Percentiles rank a stretch among this genome's conserved stretches.
Evolutionary conservation across 331 rosid genomes (phyloP).

Genomic region (Telfairia occidentalis): DNA sequence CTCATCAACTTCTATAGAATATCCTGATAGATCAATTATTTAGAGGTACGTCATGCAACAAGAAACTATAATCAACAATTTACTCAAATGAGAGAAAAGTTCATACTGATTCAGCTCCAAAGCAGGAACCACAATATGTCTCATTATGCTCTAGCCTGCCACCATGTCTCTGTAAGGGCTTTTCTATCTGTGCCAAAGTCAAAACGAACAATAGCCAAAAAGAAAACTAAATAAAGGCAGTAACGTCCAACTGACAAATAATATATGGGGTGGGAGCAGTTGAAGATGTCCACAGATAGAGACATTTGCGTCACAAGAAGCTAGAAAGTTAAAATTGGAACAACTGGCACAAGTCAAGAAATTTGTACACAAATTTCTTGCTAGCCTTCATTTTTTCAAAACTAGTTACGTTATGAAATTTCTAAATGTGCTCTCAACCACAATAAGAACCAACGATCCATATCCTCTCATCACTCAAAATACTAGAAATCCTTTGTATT

Average conservation of each 20-base stretch:
- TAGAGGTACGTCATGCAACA: background rate
- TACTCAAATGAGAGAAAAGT: background rate
- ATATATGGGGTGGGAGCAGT: background rate
- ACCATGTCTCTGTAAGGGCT: conserved; percentile 82
- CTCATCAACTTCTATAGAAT: background rate
- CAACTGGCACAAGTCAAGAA: background rate
- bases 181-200: conserved; percentile 52
- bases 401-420: background rate
- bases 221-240: background rate
- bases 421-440: background rate
- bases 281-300: background rate
- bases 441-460: background rate
- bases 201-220: background rate
- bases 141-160: conserved; percentile 96
- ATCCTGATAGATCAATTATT: background rate
- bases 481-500: background rate
- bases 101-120: conserved; percentile 75
- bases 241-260: background rate
- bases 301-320: background rate
- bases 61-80: background rate
- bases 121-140: conserved; percentile 94
- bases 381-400: background rate
- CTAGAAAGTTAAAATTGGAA: background rate
- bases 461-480: background rate
- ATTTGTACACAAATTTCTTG: background rate